Base-by-base conservation (phyloP, 345 rosid genomes). In the Lepidium africanum region DNA sequence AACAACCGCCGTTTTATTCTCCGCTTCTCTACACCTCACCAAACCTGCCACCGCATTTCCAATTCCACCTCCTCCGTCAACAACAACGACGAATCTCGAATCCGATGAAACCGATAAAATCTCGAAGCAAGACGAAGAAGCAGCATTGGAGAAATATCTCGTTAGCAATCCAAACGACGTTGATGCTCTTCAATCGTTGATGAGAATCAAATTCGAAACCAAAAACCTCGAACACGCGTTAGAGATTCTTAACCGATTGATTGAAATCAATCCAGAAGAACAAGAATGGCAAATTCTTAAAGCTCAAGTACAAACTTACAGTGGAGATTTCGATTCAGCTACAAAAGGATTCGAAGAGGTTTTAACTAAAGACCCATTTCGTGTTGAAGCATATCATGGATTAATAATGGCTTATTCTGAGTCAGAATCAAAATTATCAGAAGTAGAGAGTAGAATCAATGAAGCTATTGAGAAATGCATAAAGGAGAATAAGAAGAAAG, bases 361-460 rank as follows among this genome's bases (percentile, higher is more conserved):
- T 27, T 62, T 93, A 5, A 63, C 79, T 9, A 90, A 81, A 53
- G 92, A 88, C 16, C 96, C 96, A 0, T 72, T 83, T 63, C 82
- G 90, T 7, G 87, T 92, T 1, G 96, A 92, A 81, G 96, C 96
- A 23, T 92, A 81, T 49, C 96, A 89, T 41, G 98, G 96, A 1
- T 80, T 92, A 3, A 80, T 86, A 59, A 86, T 87, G 91, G 89
- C 83, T 4, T 70, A 75, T 41, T 67, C 88, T 0, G 95, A 89
- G 5, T 65, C 89, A 0, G 90, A 84, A 9, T 56, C 71, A 0
- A 77, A 79, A 19, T 33, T 86, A 58, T 51, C 75, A 39, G 86
- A 69, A 36, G 65, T 93, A 37, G 68, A 85, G 70, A 77, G 76
- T 51, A 79, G 97, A 71, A 85, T 88, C 67, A 77, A 81, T 46